These are phyloP conservation scores for Yamagishiella unicocca DNA, from an alignment of 139 green algal genomes.

Conservation along the genomic window DNA sequence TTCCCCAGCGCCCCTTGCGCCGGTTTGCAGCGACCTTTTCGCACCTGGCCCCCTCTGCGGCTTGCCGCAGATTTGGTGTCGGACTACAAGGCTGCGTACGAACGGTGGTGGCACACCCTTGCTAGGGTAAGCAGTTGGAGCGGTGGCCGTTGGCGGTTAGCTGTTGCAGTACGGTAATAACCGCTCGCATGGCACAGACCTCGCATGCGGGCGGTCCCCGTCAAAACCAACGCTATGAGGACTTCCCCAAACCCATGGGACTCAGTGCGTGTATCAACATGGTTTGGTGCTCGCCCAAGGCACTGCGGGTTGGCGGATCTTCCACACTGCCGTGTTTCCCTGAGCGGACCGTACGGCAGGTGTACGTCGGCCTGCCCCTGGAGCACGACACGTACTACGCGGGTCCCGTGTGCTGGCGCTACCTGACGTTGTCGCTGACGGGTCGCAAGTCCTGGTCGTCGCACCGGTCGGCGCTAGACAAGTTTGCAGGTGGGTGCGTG, in stretches of 20 bases:
- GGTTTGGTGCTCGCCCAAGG: no score
- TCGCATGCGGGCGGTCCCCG: no score
- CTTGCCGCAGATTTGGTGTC: slow-evolving; percentile 64
- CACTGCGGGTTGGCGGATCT: no score
- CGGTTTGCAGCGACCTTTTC: no score
- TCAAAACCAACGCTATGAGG: no score
- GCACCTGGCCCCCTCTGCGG: no score
- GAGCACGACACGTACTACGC: slow-evolving; percentile 62
- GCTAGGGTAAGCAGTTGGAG: slow-evolving; percentile 43
- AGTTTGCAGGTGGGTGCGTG: slow-evolving; percentile 30
- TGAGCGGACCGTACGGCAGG: slow-evolving; percentile 20
- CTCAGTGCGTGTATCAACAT: no score
- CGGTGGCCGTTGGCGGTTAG: no score
- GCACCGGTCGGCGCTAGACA: slow-evolving; percentile 40
- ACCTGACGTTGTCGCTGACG: slow-evolving; percentile 35
- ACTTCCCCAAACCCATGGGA: no score
- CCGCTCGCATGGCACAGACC: no score
- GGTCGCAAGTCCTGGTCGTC: slow-evolving; percentile 24
- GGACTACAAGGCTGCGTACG: slow-evolving; percentile 68
- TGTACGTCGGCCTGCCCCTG: slow-evolving; percentile 70
- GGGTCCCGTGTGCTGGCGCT: slow-evolving; percentile 68
- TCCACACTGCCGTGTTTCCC: not conserved
- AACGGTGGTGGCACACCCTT: slow-evolving; percentile 60
- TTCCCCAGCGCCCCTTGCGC: no score
- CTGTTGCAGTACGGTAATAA: no score